phyloP scores from a whole-genome alignment of 495 filamentous ascomycete species.

The Penicillium canariense region DNA sequence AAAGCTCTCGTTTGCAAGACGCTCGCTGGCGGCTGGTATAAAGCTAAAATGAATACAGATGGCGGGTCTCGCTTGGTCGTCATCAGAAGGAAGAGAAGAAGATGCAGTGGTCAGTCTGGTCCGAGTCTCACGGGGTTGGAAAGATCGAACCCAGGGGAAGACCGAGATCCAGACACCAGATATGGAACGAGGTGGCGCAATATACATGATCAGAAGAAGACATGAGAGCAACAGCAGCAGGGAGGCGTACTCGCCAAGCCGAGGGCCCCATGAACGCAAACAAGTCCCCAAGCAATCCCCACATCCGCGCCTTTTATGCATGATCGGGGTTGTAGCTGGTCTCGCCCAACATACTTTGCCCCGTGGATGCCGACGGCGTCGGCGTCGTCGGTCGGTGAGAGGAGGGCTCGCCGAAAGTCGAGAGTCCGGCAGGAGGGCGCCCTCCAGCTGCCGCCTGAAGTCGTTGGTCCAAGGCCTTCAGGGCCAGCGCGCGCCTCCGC shows the following conservation, averaged over 20 bases:
- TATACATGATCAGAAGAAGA: conserved; percentile 16
- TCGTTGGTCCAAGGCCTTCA: conserved; percentile 89
- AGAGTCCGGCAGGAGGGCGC: conserved; percentile 30
- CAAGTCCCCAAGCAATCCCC: conserved; percentile 2
- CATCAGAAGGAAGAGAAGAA: not conserved
- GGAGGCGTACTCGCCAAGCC: not conserved
- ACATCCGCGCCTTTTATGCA: conserved; percentile 32
- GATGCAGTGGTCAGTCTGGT: not conserved
- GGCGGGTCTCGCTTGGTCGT: not conserved
- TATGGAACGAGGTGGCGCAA: conserved; percentile 6
- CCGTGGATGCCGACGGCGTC: conserved; percentile 29
- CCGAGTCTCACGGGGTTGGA: conserved; percentile 2
- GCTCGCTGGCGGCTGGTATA: conserved; percentile 9
- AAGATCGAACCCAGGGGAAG: not conserved
- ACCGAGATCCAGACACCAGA: not conserved
- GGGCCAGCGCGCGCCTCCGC: conserved; percentile 78
- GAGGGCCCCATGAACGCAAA: too few species aligned
- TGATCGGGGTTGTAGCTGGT: conserved; percentile 67
- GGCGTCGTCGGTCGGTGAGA: conserved; percentile 34
- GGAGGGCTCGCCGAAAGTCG: conserved; percentile 40
- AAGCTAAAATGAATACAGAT: conserved; percentile 6
- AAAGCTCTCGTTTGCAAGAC: not conserved
- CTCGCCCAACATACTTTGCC: conserved; percentile 59
- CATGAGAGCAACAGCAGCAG: not conserved
- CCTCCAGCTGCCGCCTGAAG: conserved; percentile 74